Percentiles rank a stretch among this genome's conserved stretches.
Conservation (phyloP, 331 rosid species). For the Spiraea crenata region DNA sequence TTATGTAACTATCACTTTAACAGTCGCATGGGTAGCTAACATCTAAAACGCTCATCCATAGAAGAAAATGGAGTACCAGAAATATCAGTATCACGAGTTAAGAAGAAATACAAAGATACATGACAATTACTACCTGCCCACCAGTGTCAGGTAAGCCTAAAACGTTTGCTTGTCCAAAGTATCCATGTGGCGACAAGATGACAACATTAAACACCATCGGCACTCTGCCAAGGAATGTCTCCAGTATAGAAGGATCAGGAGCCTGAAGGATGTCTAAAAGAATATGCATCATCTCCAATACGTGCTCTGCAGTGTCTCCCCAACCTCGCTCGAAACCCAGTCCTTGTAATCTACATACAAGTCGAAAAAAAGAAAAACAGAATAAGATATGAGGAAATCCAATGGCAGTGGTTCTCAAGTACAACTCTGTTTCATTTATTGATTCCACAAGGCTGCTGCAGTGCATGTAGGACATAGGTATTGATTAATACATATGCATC, state of each 20-base stretch:
- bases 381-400: neutral
- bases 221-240: slow-evolving; percentile 87
- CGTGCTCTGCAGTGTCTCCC: slow-evolving; percentile 78
- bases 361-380: neutral
- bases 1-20: neutral
- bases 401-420: neutral
- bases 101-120: neutral
- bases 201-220: slow-evolving; percentile 95
- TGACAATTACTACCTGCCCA: slow-evolving; percentile 63
- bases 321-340: slow-evolving; percentile 84
- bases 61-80: neutral
- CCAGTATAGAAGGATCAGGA: slow-evolving; percentile 80
- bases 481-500: no score
- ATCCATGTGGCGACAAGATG: slow-evolving; percentile 92
- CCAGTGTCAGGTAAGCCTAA: slow-evolving; percentile 97
- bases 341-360: slow-evolving; percentile 63
- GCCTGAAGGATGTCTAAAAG: slow-evolving; percentile 81
- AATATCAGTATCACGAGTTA: neutral
- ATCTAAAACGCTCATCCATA: neutral
- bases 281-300: slow-evolving; percentile 67
- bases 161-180: slow-evolving; percentile 97
- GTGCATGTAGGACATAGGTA: neutral
- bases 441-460: slow-evolving; percentile 9
- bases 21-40: neutral
- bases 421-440: neutral